Percentiles rank a stretch among this genome's conserved stretches.
phyloP scores from a whole-genome alignment of 768 basidiomycete genomes.

The Clitopilus hobsonii region DNA sequence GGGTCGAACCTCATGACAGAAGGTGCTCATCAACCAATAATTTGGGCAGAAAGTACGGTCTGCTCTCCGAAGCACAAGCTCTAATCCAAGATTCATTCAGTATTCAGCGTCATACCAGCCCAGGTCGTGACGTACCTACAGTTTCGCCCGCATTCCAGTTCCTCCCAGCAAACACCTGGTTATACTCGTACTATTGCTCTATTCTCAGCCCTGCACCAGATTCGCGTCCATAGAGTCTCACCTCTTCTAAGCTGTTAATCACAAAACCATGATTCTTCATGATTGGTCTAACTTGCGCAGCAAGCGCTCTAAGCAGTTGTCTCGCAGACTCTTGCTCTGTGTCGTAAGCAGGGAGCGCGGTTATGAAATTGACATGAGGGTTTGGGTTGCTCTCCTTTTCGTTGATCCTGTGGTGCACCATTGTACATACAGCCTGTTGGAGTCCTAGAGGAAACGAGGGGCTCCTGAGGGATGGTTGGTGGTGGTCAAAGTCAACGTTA shows the following conservation, averaged over 20 bases:
- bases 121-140: slow-evolving; percentile 42
- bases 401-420: slow-evolving; percentile 77
- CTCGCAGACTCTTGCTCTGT: slow-evolving; percentile 57
- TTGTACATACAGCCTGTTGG: slow-evolving; percentile 16
- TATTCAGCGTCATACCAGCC: background rate
- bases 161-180: slow-evolving; percentile 72
- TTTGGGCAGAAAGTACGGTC: slow-evolving; percentile 58
- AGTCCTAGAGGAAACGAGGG: background rate
- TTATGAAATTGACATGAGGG: slow-evolving; percentile 72
- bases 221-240: slow-evolving; percentile 21
- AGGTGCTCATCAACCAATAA: slow-evolving; percentile 67
- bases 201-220: background rate
- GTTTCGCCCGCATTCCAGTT: slow-evolving; percentile 86
- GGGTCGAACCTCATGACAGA: slow-evolving; percentile 77
- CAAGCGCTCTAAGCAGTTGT: slow-evolving; percentile 72
- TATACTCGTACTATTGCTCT: slow-evolving; percentile 63
- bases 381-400: slow-evolving; percentile 71
- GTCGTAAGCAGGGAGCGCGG: slow-evolving; percentile 40
- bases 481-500: background rate
- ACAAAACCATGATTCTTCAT: slow-evolving; percentile 78
- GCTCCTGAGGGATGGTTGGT: background rate
- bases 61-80: slow-evolving; percentile 66
- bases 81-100: slow-evolving; percentile 28
- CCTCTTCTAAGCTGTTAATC: slow-evolving; percentile 83
- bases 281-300: slow-evolving; percentile 77